phyloP scores from a whole-genome alignment of 768 basidiomycete species.

The Xerocomellus amylosporus region DNA sequence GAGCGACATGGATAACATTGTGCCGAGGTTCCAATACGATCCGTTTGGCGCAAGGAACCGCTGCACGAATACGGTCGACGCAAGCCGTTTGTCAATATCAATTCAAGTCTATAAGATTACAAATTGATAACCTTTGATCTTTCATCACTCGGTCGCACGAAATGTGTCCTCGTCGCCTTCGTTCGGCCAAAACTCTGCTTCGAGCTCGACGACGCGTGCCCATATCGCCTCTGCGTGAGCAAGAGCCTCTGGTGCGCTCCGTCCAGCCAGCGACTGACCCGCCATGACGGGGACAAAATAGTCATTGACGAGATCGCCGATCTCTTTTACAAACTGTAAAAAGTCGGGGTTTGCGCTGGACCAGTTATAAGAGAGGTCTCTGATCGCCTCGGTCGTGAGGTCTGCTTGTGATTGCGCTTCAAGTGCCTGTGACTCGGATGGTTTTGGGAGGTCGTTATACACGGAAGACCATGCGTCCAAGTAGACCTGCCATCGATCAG shows the following conservation, averaged over 20 bases:
- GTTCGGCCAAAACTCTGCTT: constrained; percentile 58
- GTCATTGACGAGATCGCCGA: constrained; percentile 47
- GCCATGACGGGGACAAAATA: constrained; percentile 36
- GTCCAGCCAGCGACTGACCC: constrained; percentile 23
- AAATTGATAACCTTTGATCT: background rate
- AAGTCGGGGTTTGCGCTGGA: constrained; percentile 46
- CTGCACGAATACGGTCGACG: too few species aligned
- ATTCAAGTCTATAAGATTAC: background rate
- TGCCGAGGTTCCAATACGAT: too few species aligned
- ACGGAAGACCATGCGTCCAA: constrained; percentile 66
- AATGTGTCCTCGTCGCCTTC: constrained; percentile 35
- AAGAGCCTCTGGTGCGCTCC: constrained; percentile 9
- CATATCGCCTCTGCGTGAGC: constrained; percentile 49
- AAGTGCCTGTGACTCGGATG: background rate
- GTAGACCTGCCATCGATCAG: constrained; percentile 48
- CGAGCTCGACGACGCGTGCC: constrained; percentile 57
- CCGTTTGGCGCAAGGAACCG: too few species aligned
- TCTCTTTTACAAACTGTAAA: constrained; percentile 47
- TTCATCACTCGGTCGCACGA: background rate
- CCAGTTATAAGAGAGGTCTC: constrained; percentile 63
- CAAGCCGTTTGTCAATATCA: background rate
- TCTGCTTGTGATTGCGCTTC: constrained; percentile 3
- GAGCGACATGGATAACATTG: too few species aligned
- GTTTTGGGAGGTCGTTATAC: constrained; percentile 12
- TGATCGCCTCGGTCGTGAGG: constrained; percentile 33